Conservation (phyloP, 495 filamentous ascomycete genomes). For the Trichoderma virens region DNA sequence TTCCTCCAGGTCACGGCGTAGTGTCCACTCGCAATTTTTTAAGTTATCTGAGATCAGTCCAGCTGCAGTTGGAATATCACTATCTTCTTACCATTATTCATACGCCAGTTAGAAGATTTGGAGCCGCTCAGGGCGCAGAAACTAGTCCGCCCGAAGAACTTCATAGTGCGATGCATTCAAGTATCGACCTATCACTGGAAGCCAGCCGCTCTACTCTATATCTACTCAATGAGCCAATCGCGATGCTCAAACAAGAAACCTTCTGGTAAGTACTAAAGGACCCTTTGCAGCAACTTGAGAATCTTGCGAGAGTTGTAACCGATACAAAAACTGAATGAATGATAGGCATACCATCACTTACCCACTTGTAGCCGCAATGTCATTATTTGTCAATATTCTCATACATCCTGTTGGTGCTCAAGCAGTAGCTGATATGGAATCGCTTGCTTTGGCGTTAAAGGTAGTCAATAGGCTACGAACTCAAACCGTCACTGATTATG, state of each 20-base stretch:
- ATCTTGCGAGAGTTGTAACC: too few relatives aligned
- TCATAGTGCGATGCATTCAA: slow-evolving; percentile 14
- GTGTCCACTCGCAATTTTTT: not conserved
- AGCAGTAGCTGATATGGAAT: not conserved
- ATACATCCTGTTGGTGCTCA: slow-evolving; percentile 4
- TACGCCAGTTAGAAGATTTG: slow-evolving; percentile 14
- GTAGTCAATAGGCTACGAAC: not conserved
- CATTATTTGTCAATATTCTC: slow-evolving; percentile 12
- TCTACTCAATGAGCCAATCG: not conserved
- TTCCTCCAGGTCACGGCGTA: not conserved
- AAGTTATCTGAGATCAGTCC: not conserved
- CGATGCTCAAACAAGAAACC: not conserved
- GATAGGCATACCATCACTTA: slow-evolving; percentile 7
- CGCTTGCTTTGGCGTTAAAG: not conserved
- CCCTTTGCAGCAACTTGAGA: not conserved
- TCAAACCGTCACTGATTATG: not conserved
- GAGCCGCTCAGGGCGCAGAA: slow-evolving; percentile 3
- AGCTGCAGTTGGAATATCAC: slow-evolving; percentile 13
- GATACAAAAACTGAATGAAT: not conserved
- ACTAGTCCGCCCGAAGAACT: slow-evolving; percentile 12
- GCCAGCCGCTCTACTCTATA: slow-evolving; percentile 13
- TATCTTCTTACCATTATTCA: slow-evolving; percentile 11
- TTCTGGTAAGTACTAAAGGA: not conserved
- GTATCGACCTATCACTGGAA: slow-evolving; percentile 13
- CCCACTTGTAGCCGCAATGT: slow-evolving; percentile 1